phyloP scores from a whole-genome alignment of 805 yeast genomes.

The Wickerhamiella allomyrinae region DNA sequence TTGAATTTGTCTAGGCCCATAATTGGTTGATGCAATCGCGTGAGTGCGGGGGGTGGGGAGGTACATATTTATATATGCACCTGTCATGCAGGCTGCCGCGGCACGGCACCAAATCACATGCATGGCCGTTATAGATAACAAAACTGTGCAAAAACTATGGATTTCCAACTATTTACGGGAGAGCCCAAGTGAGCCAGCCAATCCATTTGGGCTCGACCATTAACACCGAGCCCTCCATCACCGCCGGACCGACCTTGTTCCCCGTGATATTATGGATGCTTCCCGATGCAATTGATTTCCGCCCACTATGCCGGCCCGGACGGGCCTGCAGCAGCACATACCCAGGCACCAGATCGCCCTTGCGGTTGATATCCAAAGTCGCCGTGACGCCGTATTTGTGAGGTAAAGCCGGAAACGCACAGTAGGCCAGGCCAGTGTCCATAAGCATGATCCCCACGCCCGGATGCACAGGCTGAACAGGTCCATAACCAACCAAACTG shows the following conservation, averaged over 20 bases:
- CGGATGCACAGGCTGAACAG: slow-evolving; percentile 52
- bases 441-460: slow-evolving; percentile 66
- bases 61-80: not conserved
- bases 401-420: slow-evolving; percentile 70
- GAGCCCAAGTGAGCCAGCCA: slow-evolving; percentile 42
- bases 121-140: too few species aligned
- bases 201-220: slow-evolving; percentile 86
- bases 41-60: not conserved
- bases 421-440: slow-evolving; percentile 57
- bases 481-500: not conserved
- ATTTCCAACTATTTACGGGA: not conserved
- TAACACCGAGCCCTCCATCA: slow-evolving; percentile 54
- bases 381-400: slow-evolving; percentile 78
- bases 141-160: not conserved
- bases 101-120: too few species aligned
- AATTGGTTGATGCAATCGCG: not conserved
- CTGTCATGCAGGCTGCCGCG: not conserved
- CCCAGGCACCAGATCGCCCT: slow-evolving; percentile 34
- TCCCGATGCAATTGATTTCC: slow-evolving; percentile 64
- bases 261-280: slow-evolving; percentile 33
- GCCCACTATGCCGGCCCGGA: slow-evolving; percentile 46
- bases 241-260: slow-evolving; percentile 15
- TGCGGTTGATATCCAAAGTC: slow-evolving; percentile 40
- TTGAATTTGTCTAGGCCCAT: slow-evolving; percentile 14
- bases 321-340: slow-evolving; percentile 51